Conservation (phyloP, 495 filamentous ascomycete species). For the Schizothecium vesticola region DNA sequence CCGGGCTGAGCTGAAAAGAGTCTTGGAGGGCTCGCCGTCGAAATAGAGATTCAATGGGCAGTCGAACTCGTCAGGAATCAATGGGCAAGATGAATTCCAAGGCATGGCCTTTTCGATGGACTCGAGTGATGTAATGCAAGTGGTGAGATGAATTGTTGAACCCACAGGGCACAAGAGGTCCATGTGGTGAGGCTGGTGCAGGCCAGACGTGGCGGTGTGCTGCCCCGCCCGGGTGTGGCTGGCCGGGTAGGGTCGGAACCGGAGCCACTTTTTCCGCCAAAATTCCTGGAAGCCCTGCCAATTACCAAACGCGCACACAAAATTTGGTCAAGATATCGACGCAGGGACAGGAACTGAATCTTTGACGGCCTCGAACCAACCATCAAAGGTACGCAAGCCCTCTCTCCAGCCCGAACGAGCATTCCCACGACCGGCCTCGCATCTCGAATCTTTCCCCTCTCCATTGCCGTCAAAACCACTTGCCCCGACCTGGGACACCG, state of each 20-base stretch:
- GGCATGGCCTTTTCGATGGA: no score
- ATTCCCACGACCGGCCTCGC: conserved; percentile 10
- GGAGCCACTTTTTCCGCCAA: conserved; percentile 30
- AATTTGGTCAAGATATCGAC: conserved; percentile 33
- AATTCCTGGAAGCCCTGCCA: conserved; percentile 33
- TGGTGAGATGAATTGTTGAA: not conserved
- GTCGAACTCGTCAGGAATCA: not conserved
- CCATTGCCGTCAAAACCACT: conserved; percentile 5
- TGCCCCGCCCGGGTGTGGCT: conserved; percentile 17
- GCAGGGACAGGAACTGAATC: conserved; percentile 31
- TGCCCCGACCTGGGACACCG: not conserved
- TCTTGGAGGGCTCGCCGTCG: not conserved
- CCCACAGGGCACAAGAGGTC: not conserved
- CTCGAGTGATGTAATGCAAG: not conserved
- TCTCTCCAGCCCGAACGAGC: conserved; percentile 10
- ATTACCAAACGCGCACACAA: conserved; percentile 34
- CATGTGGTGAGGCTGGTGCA: not conserved
- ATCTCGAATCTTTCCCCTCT: conserved; percentile 1
- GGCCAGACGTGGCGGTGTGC: not conserved
- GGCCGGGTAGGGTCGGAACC: conserved; percentile 22
- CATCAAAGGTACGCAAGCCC: conserved; percentile 32
- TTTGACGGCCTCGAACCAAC: conserved; percentile 32
- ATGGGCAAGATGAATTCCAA: not conserved
- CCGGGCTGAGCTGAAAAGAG: not conserved
- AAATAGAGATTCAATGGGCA: not conserved